Conservation (phyloP, 2,329 filamentous ascomycete genomes). For the Domatiomyces globalis region DNA sequence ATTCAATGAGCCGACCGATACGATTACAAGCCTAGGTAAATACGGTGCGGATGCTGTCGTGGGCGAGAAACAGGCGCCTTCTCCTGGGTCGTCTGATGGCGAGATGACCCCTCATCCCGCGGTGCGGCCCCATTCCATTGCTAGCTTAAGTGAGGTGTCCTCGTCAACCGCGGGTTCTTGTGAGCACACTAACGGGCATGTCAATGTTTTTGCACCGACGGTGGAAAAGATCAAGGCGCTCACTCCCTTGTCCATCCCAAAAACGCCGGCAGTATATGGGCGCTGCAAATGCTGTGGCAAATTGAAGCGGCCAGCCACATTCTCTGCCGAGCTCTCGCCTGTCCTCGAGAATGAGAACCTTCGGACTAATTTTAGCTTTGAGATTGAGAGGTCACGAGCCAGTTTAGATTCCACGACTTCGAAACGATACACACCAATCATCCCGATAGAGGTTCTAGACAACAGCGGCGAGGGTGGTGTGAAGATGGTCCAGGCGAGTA, state of each 20-base stretch:
- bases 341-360: slow-evolving; percentile 18
- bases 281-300: slow-evolving; percentile 18
- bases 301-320: slow-evolving; percentile 11
- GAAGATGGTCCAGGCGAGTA: slow-evolving; percentile 11
- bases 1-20: not conserved
- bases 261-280: slow-evolving; percentile 5
- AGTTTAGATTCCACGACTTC: slow-evolving; percentile 5
- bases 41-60: not conserved
- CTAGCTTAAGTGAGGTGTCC: not conserved
- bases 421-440: slow-evolving; percentile 14
- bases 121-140: slow-evolving; percentile 5
- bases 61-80: not conserved
- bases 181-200: not conserved
- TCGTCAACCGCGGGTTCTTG: not conserved
- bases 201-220: not conserved
- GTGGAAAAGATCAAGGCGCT: not conserved
- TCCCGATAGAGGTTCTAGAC: slow-evolving; percentile 12
- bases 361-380: slow-evolving; percentile 17
- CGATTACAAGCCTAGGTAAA: not conserved
- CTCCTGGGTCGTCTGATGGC: not conserved
- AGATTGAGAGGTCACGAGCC: slow-evolving; percentile 8
- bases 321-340: slow-evolving; percentile 12
- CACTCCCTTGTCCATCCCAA: not conserved
- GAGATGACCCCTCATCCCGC: slow-evolving; percentile 9
- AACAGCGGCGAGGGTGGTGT: slow-evolving; percentile 2